A percentile compares a stretch with the other conserved stretches of the same genome.
phyloP scores from a whole-genome alignment of 306 rosid genomes.

The Medicago arabica region DNA sequence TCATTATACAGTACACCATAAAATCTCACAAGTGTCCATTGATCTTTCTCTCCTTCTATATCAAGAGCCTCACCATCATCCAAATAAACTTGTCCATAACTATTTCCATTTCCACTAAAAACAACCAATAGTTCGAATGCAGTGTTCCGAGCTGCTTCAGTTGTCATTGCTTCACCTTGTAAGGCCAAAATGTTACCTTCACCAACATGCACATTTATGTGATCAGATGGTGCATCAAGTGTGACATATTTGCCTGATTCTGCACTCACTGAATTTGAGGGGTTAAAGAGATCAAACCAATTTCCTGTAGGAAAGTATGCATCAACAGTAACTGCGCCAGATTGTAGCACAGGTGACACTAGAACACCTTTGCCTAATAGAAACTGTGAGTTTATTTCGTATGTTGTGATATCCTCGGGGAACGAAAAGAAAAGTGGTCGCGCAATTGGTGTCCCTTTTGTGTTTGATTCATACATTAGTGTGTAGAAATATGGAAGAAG shows the following conservation, averaged over 20 bases:
- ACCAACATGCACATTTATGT: constrained; percentile 73
- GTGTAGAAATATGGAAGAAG: constrained; percentile 90
- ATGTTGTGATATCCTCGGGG: constrained; percentile 72
- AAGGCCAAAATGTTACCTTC: constrained; percentile 83
- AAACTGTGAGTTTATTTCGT: constrained; percentile 75
- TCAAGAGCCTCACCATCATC: constrained; percentile 76
- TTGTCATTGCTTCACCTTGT: constrained; percentile 77
- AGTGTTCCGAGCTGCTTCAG: constrained; percentile 52
- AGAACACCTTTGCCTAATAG: constrained; percentile 73
- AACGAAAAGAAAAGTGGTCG: constrained; percentile 92
- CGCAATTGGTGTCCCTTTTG: constrained; percentile 78
- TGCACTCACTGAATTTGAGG: constrained; percentile 58
- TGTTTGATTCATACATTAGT: constrained; percentile 74
- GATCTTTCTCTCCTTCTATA: constrained; percentile 57
- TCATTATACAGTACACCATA: constrained; percentile 33
- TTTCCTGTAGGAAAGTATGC: constrained; percentile 86
- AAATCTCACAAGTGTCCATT: constrained; percentile 70
- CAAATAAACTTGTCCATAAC: constrained; percentile 75
- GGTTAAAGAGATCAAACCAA: constrained; percentile 88
- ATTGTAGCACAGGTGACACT: constrained; percentile 73
- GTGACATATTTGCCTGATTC: constrained; percentile 57
- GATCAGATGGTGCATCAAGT: constrained; percentile 74
- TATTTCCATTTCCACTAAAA: constrained; percentile 38
- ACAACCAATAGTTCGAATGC: constrained; percentile 73
- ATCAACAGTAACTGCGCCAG: constrained; percentile 61